These are phyloP conservation scores for Gymnopus androsaceus DNA, from an alignment of 1,284 basidiomycete genomes.

Conservation along the genomic window DNA sequence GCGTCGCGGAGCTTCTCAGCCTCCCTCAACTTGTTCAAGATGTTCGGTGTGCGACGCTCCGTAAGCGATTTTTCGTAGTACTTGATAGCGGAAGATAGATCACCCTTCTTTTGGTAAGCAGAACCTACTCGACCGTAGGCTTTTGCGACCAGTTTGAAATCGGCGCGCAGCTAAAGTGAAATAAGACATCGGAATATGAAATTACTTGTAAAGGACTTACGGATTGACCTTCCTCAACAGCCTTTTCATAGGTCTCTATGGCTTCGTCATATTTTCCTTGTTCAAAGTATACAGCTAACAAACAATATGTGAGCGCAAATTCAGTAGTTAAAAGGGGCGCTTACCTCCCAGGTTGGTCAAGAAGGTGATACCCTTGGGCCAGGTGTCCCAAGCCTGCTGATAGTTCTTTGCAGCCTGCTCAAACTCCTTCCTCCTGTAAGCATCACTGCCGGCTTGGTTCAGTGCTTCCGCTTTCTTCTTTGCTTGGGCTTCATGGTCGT, in stretches of 20 bases:
- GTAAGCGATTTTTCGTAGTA: slow-evolving; percentile 91
- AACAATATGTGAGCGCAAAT: background rate
- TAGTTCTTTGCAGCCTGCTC: slow-evolving; percentile 74
- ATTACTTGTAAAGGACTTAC: slow-evolving; percentile 37
- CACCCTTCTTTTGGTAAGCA: slow-evolving; percentile 82
- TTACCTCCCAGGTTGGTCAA: slow-evolving; percentile 86
- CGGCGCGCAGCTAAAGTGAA: slow-evolving; percentile 63
- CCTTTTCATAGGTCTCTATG: slow-evolving; percentile 92
- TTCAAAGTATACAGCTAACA: slow-evolving; percentile 88
- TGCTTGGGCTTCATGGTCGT: slow-evolving; percentile 56
- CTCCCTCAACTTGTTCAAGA: slow-evolving; percentile 89
- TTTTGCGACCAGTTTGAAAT: slow-evolving; percentile 82
- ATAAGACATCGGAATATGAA: background rate
- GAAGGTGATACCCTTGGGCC: slow-evolving; percentile 93
- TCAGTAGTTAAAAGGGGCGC: slow-evolving; percentile 28
- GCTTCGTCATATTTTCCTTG: slow-evolving; percentile 88
- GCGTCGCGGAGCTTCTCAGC: slow-evolving; percentile 80
- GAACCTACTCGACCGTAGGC: slow-evolving; percentile 90
- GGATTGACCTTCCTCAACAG: slow-evolving; percentile 89
- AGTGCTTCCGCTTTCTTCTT: slow-evolving; percentile 77
- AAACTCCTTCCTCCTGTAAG: slow-evolving; percentile 87
- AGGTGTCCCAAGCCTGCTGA: slow-evolving; percentile 89
- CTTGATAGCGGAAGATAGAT: slow-evolving; percentile 82
- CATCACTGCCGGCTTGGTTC: slow-evolving; percentile 79
- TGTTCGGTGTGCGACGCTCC: slow-evolving; percentile 95